These are phyloP conservation scores for Amanita brunnescens DNA, from an alignment of 768 basidiomycete species.

Conservation along the genomic window DNA sequence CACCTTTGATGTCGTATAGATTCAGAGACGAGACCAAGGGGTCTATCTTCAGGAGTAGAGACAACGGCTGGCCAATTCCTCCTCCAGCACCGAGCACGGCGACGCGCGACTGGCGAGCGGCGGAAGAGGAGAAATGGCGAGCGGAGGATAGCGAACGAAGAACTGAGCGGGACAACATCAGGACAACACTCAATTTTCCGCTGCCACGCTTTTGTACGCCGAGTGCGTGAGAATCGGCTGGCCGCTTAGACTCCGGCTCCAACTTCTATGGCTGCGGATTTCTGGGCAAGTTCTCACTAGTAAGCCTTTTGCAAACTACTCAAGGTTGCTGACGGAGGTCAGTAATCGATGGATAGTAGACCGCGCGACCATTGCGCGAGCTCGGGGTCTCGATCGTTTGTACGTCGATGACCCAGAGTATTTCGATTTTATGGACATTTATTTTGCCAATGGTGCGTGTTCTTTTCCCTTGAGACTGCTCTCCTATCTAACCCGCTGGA, in stretches of 20 bases:
- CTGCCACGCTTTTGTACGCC: neutral
- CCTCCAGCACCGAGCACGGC: conserved; percentile 97
- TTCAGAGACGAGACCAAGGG: conserved; percentile 79
- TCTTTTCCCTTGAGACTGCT: neutral
- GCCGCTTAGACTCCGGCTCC: too few species aligned
- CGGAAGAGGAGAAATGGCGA: conserved; percentile 70
- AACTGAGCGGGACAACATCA: conserved; percentile 63
- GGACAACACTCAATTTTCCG: conserved; percentile 12
- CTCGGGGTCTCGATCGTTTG: conserved; percentile 68
- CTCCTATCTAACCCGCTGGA: neutral
- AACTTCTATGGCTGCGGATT: conserved; percentile 12
- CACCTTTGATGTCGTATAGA: conserved; percentile 92
- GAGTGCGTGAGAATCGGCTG: too few species aligned
- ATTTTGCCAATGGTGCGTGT: conserved; percentile 71
- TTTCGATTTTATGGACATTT: conserved; percentile 77
- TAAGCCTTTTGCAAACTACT: conserved; percentile 3
- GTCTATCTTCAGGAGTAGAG: conserved; percentile 88
- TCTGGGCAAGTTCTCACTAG: conserved; percentile 12
- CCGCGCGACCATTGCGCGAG: conserved; percentile 60
- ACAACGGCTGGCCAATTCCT: conserved; percentile 97
- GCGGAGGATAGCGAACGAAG: conserved; percentile 30
- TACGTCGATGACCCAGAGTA: conserved; percentile 71
- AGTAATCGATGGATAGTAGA: conserved; percentile 93
- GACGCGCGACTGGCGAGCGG: conserved; percentile 73
- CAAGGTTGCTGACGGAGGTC: conserved; percentile 6